These are phyloP conservation scores for Kregervanrija pseudodelftensis DNA, from an alignment of 805 yeast genomes.

Conservation along the genomic window DNA sequence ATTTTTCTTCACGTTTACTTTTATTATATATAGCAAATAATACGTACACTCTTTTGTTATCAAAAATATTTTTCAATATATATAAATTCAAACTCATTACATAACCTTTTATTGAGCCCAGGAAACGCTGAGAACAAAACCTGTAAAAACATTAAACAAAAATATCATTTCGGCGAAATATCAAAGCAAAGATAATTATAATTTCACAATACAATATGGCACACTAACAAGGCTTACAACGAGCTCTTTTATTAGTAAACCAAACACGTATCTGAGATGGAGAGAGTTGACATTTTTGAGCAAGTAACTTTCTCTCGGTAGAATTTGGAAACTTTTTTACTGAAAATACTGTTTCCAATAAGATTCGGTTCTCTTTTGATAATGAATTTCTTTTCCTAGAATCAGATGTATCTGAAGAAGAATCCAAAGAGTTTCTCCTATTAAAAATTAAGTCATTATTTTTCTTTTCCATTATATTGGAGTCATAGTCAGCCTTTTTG, in stretches of 20 bases:
- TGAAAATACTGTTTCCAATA: slow-evolving; percentile 6
- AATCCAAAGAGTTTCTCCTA: too few relatives aligned
- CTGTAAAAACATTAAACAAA: too few relatives aligned
- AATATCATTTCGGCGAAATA: too few relatives aligned
- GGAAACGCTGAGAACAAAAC: too few relatives aligned
- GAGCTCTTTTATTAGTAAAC: slow-evolving; percentile 13
- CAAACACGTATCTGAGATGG: slow-evolving; percentile 11
- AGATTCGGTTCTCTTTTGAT: slow-evolving; percentile 1
- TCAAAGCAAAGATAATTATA: background rate
- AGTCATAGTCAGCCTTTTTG: too few relatives aligned
- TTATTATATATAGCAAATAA: too few relatives aligned
- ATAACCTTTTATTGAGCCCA: too few relatives aligned
- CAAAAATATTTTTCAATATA: background rate
- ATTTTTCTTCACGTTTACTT: too few relatives aligned
- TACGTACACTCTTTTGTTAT: background rate
- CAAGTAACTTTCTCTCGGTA: slow-evolving; percentile 10
- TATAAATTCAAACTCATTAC: too few relatives aligned
- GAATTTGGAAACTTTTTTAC: slow-evolving; percentile 8
- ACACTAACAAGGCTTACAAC: background rate
- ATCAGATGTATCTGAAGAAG: too few relatives aligned
- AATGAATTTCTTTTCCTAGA: background rate
- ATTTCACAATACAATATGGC: background rate
- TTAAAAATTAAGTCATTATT: too few relatives aligned
- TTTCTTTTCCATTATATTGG: too few relatives aligned
- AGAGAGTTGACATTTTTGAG: slow-evolving; percentile 7